Base-by-base conservation (phyloP, 2,329 filamentous ascomycete genomes). In the Microsporum canis region DNA sequence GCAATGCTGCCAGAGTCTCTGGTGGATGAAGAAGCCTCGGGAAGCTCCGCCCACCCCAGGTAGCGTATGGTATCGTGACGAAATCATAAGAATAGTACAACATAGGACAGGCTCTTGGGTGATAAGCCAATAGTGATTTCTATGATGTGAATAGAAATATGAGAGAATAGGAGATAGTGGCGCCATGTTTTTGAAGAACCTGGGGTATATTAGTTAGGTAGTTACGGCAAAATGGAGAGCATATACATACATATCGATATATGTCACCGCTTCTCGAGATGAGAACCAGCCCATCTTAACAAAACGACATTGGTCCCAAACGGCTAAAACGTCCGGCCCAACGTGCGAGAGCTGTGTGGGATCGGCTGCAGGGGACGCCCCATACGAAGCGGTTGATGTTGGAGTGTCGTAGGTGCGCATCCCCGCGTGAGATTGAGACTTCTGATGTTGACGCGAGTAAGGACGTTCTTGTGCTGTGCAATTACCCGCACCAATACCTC, bases 251-350 rank as follows among this genome's bases (percentile, higher is more conserved):
- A 80, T 61, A 63, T 82, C 79, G 53, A 82, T 71, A 60, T 81
- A 80, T 1, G 76, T 79, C 0, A 82, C 75, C 7, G 79, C 80
- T 66, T 83, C 80, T 60, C 77, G 74, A 2, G 80, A 79, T 0
- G 79, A 78, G 60, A 83, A 78, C 79, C 79, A 82, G 0, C 80
- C 80, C 78, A 81, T 80, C 61, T 77, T 77, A 17, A 82, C 79
- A 65, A 82, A 82, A 0, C 79, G 76, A 65, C 78, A 80, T 2
- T 73, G 69, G 14, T 78, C 77, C 79, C 79, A 81, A 17, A 77
- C 67, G 58, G 73, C 71, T 38, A 80, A 69, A 7, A 76, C 75
- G 3, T 75, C 72, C 7, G 67, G 67, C 1, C 68, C 64, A 8
- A 64, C 68, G 34, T 70, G 53, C 1, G 71, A 72, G 8, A 74